Evolutionary conservation across 164 flowering plant species (phyloP), one percentile per base, ranked within the genome.

Genomic region (Aristolochia californica): DNA sequence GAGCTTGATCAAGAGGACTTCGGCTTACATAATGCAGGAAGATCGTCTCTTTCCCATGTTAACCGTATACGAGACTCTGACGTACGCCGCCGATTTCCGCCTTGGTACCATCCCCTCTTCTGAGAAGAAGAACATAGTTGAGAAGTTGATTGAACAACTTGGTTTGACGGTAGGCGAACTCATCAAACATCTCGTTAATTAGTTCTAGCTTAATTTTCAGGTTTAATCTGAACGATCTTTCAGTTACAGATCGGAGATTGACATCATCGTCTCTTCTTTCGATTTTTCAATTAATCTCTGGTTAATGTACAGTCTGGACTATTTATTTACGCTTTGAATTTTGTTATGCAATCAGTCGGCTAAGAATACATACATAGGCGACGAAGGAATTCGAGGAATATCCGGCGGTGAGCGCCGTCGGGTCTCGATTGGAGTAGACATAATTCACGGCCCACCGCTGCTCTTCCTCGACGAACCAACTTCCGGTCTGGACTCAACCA

Each of bases 21-120:
- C 94, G 0, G 94, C 94, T 0, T 85, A 85, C 48, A 78, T 83
- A 7, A 85, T 85, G 87, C 94, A 85, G 64, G 94, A 83, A 1
- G 88, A 85, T 45, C 63, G 81, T 62, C 78, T 85, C 18, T 85
- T 83, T 27, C 88, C 94, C 0, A 80, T 76, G 84, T 81, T 85
- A 0, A 83, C 94, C 2, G 89, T 85, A 0, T 72, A 78, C 62
- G 94, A 85, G 70, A 85, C 94, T 2, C 53, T 83, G 28, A 73
- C 80, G 85, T 85, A 78, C 54, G 87, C 94, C 1, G 89, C 94
- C 34, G 89, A 85, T 69, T 78, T 83, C 57, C 68, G 85, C 20
- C 64, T 85, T 4, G 86, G 88, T 0, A 47, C 77, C 0, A 73
- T 80, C 27, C 59, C 85, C 0, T 54, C 17, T 11, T 51, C 66